Evolutionary conservation across 2,329 filamentous ascomycete genomes (phyloP).

Genomic region (Elsinoe ampelina): DNA sequence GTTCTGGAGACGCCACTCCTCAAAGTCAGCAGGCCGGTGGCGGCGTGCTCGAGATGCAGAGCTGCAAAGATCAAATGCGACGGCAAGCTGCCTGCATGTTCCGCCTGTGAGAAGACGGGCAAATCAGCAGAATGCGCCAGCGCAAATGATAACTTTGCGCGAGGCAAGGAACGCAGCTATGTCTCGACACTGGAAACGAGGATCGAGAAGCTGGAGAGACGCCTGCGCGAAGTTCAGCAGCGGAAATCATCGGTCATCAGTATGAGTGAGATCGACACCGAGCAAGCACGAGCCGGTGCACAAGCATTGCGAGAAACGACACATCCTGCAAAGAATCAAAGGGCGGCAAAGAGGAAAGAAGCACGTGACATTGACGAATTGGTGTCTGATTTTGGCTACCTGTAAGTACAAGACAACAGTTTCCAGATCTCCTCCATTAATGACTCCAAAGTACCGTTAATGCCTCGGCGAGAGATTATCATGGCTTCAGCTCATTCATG

Average conservation of each 20-base stretch:
- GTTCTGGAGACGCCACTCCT: slow-evolving; percentile 50
- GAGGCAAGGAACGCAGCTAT: slow-evolving; percentile 93
- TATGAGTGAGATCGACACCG: slow-evolving; percentile 43
- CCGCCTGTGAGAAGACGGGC: slow-evolving; percentile 86
- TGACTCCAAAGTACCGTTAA: slow-evolving; percentile 63
- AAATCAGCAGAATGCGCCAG: slow-evolving; percentile 81
- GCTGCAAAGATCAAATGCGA: slow-evolving; percentile 97
- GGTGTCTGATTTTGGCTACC: slow-evolving; percentile 85
- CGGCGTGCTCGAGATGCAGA: slow-evolving; percentile 73
- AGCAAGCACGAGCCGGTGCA: slow-evolving; percentile 17
- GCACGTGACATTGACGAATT: slow-evolving; percentile 82
- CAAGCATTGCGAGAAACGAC: not conserved
- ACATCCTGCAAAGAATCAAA: slow-evolving; percentile 24
- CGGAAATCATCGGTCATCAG: slow-evolving; percentile 62
- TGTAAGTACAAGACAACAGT: slow-evolving; percentile 46
- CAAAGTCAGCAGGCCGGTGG: slow-evolving; percentile 67
- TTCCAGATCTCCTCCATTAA: slow-evolving; percentile 13
- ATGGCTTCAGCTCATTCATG: slow-evolving; percentile 78
- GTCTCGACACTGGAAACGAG: slow-evolving; percentile 89
- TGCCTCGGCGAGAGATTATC: slow-evolving; percentile 87
- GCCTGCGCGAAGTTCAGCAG: slow-evolving; percentile 56
- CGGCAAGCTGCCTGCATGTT: slow-evolving; percentile 89
- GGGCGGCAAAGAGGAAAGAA: slow-evolving; percentile 50
- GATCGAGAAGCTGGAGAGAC: slow-evolving; percentile 77
- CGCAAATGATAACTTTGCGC: slow-evolving; percentile 89